Evolutionary conservation across 108 stramenopile species (phyloP), one percentile per base, ranked within the genome.

Genomic region (Poteriospumella lacustris): DNA sequence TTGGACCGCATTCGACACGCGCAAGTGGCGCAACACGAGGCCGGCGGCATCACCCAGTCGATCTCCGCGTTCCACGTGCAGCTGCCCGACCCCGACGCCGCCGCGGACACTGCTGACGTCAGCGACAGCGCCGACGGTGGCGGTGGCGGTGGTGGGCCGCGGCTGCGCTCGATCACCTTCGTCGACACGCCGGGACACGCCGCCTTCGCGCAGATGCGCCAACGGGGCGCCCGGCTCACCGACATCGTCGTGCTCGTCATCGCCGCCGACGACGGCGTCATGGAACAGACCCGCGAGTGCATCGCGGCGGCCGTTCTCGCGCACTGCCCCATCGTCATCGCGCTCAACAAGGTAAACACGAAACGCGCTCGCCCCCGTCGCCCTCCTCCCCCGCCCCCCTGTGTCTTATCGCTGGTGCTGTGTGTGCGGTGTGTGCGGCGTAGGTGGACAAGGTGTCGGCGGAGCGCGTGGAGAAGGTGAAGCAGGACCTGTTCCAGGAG

Each of bases 161-260:
- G n/a, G n/a, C 34, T 76, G 36, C 79, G 83, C 9, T 85, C 86
- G 1, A 88, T 98, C 19, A 96, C 95, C 1, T 95, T 99, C 81
- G 80, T 99, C 44, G 97, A 99, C 83, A 99, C 97, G 3, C 97
- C 96, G 0, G 97, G 96, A 3, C 97, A 97, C 81, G 94, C 93
- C 1, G 95, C 96, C 0, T 98, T 98, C 82, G 82, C 83, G 43
- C 82, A 88, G 44, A 98, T 98, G 97, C 84, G 97, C 2, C 85
- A 90, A 58, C 91, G 93, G 0, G 95, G 95, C 47, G 90, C 94
- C 3, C 86, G 87, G 77, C 93, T 91, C 29, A 94, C 96, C 26
- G 97, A 99, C 85, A 87, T 96, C 1, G 94, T 95, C 41, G 90
- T 96, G 2, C 84, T 99, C 39, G 97, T 99, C 0, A 86, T 99